Evolutionary conservation across 176 grass and related monocot genomes (phyloP).

Genomic region (Bromus sterilis): DNA sequence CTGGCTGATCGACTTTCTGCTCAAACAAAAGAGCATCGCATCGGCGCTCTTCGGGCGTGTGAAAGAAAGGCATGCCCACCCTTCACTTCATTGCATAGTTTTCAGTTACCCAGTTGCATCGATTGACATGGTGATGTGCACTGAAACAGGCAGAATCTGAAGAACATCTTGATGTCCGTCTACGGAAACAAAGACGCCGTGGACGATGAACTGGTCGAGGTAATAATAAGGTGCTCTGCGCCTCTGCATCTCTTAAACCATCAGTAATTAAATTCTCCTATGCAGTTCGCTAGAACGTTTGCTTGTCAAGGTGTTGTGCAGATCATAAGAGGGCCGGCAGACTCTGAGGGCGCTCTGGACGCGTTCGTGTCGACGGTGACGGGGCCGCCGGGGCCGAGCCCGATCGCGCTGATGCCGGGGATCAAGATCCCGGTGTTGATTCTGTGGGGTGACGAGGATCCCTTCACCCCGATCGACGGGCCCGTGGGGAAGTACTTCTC

Average conservation of each 20-base stretch:
- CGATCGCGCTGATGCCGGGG: constrained; percentile 55
- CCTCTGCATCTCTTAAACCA: background rate
- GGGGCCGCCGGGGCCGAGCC: constrained; percentile 68
- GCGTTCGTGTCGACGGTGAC: constrained; percentile 95
- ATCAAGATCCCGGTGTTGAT: constrained; percentile 68
- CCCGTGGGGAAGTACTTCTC: constrained; percentile 88
- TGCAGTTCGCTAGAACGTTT: background rate
- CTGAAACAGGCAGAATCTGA: constrained; percentile 59
- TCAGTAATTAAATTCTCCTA: background rate
- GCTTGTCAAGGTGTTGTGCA: constrained; percentile 7
- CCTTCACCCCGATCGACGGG: constrained; percentile 86
- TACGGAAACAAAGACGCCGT: constrained; percentile 72
- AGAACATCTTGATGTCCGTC: constrained; percentile 66
- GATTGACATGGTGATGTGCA: background rate
- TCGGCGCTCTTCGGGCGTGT: constrained; percentile 66
- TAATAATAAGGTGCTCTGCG: background rate
- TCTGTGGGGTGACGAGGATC: constrained; percentile 75
- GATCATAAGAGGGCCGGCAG: constrained; percentile 69
- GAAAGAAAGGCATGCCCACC: constrained; percentile 47
- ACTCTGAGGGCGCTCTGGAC: constrained; percentile 65
- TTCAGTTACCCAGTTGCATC: background rate
- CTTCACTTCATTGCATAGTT: background rate
- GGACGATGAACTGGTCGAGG: constrained; percentile 70
- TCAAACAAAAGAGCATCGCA: constrained; percentile 67
- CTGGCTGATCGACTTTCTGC: constrained; percentile 73